A percentile compares a stretch with the other conserved stretches of the same genome.
Conservation (phyloP, 352 stramenopile genomes). For the Globisporangium lucens region DNA sequence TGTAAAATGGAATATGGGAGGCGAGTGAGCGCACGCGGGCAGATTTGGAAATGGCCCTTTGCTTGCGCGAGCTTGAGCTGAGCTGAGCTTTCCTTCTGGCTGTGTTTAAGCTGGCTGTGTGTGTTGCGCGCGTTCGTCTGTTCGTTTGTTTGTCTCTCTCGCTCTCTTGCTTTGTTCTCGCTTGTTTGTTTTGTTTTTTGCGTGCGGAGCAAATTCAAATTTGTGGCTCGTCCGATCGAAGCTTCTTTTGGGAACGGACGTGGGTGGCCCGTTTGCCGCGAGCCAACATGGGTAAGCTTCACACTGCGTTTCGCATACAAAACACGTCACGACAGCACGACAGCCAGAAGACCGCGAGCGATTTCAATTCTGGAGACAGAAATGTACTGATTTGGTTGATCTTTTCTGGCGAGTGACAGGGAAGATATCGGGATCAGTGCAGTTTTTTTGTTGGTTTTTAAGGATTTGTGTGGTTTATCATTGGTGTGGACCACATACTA, state of each 20-base stretch:
- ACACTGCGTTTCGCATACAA: slow-evolving; percentile 13
- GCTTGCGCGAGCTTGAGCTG: background rate
- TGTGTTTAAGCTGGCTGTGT: background rate
- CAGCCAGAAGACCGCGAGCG: background rate
- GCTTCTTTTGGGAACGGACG: slow-evolving; percentile 8
- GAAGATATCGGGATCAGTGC: background rate
- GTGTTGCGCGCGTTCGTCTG: background rate
- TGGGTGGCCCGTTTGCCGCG: slow-evolving; percentile 4
- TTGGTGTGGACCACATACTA: background rate
- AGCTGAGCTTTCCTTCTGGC: background rate
- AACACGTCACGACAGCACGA: slow-evolving; percentile 8
- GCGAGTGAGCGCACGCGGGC: background rate
- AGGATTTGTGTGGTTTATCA: too few species aligned
- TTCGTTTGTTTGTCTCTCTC: background rate
- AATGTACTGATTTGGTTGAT: background rate
- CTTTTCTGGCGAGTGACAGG: background rate
- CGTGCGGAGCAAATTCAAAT: slow-evolving; percentile 6
- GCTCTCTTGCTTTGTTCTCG: background rate
- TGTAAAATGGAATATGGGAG: background rate
- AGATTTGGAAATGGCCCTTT: slow-evolving; percentile 5
- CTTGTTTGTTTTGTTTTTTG: background rate
- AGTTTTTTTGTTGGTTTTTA: background rate
- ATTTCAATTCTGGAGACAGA: background rate
- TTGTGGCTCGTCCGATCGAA: slow-evolving; percentile 17
- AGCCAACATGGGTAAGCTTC: slow-evolving; percentile 3